These are phyloP conservation scores for Lippia alba DNA, from an alignment of 305 asterid genomes.

Conservation along the genomic window DNA sequence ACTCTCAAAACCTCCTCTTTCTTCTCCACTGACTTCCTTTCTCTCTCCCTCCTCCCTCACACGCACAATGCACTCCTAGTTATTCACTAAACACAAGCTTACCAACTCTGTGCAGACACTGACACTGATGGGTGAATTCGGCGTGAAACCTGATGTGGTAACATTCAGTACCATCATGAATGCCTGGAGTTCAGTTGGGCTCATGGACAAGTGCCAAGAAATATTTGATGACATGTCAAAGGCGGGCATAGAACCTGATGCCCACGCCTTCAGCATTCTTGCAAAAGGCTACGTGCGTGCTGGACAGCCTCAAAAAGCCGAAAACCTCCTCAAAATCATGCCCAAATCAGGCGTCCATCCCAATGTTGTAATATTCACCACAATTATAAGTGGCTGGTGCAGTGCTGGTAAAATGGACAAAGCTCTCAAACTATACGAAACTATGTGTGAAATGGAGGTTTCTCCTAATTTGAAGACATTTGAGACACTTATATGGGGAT, in stretches of 20 bases:
- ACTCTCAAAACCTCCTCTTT: no score
- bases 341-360: conserved; percentile 58
- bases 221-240: conserved; percentile 78
- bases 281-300: conserved; percentile 94
- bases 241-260: conserved; percentile 77
- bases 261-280: conserved; percentile 83
- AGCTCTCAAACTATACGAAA: conserved; percentile 60
- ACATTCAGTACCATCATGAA: conserved; percentile 96
- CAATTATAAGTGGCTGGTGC: conserved; percentile 97
- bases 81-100: not conserved
- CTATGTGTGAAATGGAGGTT: conserved; percentile 67
- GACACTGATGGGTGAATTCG: conserved; percentile 75
- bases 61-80: no score
- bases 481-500: conserved; percentile 95
- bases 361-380: conserved; percentile 85
- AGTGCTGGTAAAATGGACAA: conserved; percentile 77
- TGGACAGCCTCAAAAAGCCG: conserved; percentile 76
- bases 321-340: conserved; percentile 65
- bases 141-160: conserved; percentile 84
- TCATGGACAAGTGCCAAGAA: conserved; percentile 78
- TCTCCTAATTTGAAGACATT: conserved; percentile 78
- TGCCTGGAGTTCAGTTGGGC: conserved; percentile 88
- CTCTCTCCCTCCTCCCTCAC: no score
- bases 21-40: no score
- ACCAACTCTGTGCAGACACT: conserved; percentile 53